phyloP scores from a whole-genome alignment of 148 eudicot genomes.

The Amaranthus hypochondriacus region DNA sequence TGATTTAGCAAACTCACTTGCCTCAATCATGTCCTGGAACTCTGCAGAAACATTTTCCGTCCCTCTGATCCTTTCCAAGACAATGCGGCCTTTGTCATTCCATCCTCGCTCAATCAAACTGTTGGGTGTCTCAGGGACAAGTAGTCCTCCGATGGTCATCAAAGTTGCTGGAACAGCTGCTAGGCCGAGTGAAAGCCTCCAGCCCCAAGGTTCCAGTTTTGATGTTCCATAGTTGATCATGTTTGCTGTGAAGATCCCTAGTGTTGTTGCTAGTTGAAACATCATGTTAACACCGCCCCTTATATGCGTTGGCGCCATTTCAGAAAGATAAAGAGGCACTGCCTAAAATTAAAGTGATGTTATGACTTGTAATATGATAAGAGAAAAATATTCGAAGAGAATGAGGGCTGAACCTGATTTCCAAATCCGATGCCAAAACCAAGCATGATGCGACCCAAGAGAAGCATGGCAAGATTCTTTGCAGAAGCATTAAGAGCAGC shows the following conservation, averaged over 20 bases:
- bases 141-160: constrained; percentile 70
- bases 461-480: constrained; percentile 60
- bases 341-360: constrained; percentile 39
- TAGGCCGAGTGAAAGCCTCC: constrained; percentile 84
- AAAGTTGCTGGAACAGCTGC: constrained; percentile 73
- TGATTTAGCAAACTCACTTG: constrained; percentile 69
- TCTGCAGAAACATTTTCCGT: constrained; percentile 54
- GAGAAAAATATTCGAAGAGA: background rate
- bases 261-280: constrained; percentile 87
- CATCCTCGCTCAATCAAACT: constrained; percentile 68
- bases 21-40: constrained; percentile 62
- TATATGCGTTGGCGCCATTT: constrained; percentile 86
- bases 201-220: constrained; percentile 86
- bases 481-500: constrained; percentile 75
- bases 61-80: constrained; percentile 63
- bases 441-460: constrained; percentile 81
- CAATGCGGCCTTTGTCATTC: constrained; percentile 44
- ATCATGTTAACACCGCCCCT: constrained; percentile 84
- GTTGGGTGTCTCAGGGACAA: constrained; percentile 88
- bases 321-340: constrained; percentile 73
- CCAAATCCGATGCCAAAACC: constrained; percentile 95
- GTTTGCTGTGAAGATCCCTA: constrained; percentile 86
- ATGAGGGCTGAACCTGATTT: constrained; percentile 49
- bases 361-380: background rate
- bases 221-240: constrained; percentile 80